These are phyloP conservation scores for Termitomyces sp. DNA, from an alignment of 768 basidiomycete genomes.

Conservation along the genomic window DNA sequence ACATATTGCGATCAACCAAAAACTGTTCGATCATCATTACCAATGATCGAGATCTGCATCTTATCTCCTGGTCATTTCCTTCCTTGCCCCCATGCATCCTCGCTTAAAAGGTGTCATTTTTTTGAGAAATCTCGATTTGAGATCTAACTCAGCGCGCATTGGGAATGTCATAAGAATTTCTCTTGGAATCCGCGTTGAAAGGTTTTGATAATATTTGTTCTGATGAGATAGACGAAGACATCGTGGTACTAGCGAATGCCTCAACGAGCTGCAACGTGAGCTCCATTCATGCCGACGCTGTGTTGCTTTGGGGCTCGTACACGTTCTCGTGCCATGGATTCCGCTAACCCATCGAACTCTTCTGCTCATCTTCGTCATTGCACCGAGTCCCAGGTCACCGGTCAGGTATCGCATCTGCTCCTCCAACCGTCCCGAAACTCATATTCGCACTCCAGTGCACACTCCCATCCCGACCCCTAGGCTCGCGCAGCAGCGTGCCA, in stretches of 20 bases:
- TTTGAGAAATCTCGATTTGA: no score
- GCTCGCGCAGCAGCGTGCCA: slow-evolving; percentile 10
- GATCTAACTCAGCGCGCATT: no score
- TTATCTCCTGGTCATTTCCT: background rate
- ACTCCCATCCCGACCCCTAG: background rate
- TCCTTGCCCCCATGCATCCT: no score
- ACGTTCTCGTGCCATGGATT: slow-evolving; percentile 51
- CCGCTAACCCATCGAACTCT: slow-evolving; percentile 15
- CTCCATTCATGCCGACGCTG: slow-evolving; percentile 72
- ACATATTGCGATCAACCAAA: background rate
- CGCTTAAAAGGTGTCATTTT: no score
- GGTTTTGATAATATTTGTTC: no score
- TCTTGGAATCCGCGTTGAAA: no score
- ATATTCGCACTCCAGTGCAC: slow-evolving; percentile 1
- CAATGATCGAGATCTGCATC: background rate
- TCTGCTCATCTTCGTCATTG: slow-evolving; percentile 33
- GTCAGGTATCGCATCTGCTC: slow-evolving; percentile 15
- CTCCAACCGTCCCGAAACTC: slow-evolving; percentile 8
- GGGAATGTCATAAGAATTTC: no score
- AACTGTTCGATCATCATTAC: background rate
- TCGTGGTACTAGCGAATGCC: slow-evolving; percentile 6
- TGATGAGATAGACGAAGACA: background rate
- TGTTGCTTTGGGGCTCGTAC: slow-evolving; percentile 67
- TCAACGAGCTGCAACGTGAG: slow-evolving; percentile 49
- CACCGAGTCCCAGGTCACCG: slow-evolving; percentile 2